Conservation (phyloP, 495 filamentous ascomycete species). For the Cladorrhinum samala region DNA sequence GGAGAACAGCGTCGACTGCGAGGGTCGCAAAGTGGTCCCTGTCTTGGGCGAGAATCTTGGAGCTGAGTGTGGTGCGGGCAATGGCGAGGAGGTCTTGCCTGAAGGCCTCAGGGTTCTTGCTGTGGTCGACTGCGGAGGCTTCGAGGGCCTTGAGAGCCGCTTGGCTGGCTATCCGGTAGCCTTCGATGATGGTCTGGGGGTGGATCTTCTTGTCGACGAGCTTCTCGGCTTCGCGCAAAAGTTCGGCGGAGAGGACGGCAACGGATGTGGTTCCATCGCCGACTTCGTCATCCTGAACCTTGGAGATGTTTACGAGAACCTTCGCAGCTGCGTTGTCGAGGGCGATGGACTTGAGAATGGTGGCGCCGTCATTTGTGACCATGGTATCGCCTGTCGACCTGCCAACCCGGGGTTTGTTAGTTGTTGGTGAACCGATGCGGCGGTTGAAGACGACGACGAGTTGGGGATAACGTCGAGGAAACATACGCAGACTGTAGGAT, state of each 20-base stretch:
- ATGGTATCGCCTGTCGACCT: conserved; percentile 95
- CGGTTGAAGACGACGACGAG: neutral
- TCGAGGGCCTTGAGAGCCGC: conserved; percentile 81
- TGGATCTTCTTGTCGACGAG: conserved; percentile 96
- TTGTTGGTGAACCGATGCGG: conserved; percentile 12
- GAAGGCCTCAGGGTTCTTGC: conserved; percentile 73
- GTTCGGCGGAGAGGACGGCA: conserved; percentile 87
- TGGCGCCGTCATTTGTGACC: conserved; percentile 98
- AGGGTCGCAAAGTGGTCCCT: conserved; percentile 84
- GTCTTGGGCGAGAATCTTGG: conserved; percentile 93
- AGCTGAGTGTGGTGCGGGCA: conserved; percentile 93
- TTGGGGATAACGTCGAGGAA: neutral
- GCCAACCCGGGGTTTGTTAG: neutral
- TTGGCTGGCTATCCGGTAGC: conserved; percentile 90
- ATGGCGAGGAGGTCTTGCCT: conserved; percentile 85
- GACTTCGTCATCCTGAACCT: conserved; percentile 98
- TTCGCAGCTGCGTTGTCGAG: conserved; percentile 98
- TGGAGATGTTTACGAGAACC: conserved; percentile 96
- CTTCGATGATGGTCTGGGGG: conserved; percentile 98
- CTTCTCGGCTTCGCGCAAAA: conserved; percentile 93
- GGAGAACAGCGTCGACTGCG: conserved; percentile 86
- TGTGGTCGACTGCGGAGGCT: conserved; percentile 81
- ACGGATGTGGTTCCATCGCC: conserved; percentile 87
- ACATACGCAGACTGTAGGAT: conserved; percentile 94
- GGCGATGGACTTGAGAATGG: conserved; percentile 97